Percentiles rank a stretch among this genome's conserved stretches.
These are phyloP conservation scores for Ophiostoma australiae DNA, from an alignment of 2,329 filamentous ascomycete genomes.

Conservation along the genomic window DNA sequence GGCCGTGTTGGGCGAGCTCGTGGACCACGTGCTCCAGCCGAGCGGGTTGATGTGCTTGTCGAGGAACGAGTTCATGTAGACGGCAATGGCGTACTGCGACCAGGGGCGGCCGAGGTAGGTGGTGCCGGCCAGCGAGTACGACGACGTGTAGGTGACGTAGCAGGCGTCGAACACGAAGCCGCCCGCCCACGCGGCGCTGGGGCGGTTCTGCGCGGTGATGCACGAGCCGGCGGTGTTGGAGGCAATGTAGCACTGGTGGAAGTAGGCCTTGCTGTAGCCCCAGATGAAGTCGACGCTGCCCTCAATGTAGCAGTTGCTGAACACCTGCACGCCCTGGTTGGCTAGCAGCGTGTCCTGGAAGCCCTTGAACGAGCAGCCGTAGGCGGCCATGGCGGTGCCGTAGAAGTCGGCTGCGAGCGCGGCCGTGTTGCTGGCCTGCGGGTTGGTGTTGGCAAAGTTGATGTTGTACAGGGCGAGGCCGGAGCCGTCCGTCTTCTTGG, in stretches of 20 bases:
- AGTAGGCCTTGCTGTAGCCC: slow-evolving; percentile 25
- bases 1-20: slow-evolving; percentile 34
- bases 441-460: slow-evolving; percentile 38
- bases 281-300: slow-evolving; percentile 31
- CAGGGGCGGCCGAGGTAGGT: slow-evolving; percentile 49
- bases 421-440: slow-evolving; percentile 29
- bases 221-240: slow-evolving; percentile 34
- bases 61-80: slow-evolving; percentile 47
- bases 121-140: slow-evolving; percentile 36
- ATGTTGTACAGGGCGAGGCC: slow-evolving; percentile 51
- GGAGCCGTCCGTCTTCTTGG: slow-evolving; percentile 40
- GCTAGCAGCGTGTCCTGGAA: slow-evolving; percentile 34
- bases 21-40: slow-evolving; percentile 49
- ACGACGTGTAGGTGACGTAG: slow-evolving; percentile 46
- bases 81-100: slow-evolving; percentile 39
- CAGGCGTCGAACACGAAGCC: slow-evolving; percentile 33
- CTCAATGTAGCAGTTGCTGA: slow-evolving; percentile 35
- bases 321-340: slow-evolving; percentile 34
- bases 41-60: slow-evolving; percentile 52
- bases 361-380: slow-evolving; percentile 32
- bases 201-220: slow-evolving; percentile 35
- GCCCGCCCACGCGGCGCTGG: slow-evolving; percentile 31
- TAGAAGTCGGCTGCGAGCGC: slow-evolving; percentile 35
- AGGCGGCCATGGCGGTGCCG: slow-evolving; percentile 33
- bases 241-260: slow-evolving; percentile 39